These are phyloP conservation scores for Rhizopogon sp. DNA, from an alignment of 768 basidiomycete genomes.

Conservation along the genomic window DNA sequence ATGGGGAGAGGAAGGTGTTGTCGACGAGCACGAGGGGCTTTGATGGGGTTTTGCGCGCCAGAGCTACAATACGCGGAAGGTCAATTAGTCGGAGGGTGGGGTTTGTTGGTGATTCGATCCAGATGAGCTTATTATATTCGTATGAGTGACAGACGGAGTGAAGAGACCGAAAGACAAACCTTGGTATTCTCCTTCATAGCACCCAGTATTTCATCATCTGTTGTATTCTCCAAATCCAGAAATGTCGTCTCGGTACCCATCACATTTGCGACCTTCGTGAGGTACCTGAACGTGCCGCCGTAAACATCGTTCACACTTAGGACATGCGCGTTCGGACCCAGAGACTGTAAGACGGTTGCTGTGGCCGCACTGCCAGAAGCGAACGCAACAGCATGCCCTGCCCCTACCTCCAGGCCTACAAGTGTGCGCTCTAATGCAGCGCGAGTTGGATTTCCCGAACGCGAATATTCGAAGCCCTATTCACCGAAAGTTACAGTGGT, in stretches of 20 bases:
- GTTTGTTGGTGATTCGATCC: conserved; percentile 96
- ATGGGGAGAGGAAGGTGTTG: conserved; percentile 93
- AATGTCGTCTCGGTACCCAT: conserved; percentile 74
- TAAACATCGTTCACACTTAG: conserved; percentile 91
- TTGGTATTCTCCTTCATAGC: conserved; percentile 77
- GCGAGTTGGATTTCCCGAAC: conserved; percentile 86
- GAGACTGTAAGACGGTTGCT: conserved; percentile 72
- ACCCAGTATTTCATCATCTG: conserved; percentile 58
- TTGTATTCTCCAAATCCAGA: conserved; percentile 69
- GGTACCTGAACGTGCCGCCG: conserved; percentile 87
- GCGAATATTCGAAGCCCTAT: conserved; percentile 87
- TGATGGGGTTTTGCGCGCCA: conserved; percentile 60
- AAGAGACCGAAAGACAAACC: conserved; percentile 36
- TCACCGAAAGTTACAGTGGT: not conserved
- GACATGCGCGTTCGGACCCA: conserved; percentile 73
- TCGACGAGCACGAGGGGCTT: conserved; percentile 83
- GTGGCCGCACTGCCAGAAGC: conserved; percentile 84
- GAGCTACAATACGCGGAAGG: conserved; percentile 60
- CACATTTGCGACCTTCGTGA: conserved; percentile 58
- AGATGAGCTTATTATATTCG: conserved; percentile 58
- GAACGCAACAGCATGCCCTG: conserved; percentile 71
- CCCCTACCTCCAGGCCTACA: conserved; percentile 74
- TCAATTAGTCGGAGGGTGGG: conserved; percentile 87
- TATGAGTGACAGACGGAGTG: not conserved
- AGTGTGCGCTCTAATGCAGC: conserved; percentile 73